Percentiles rank a stretch among this genome's conserved stretches.
phyloP scores from a whole-genome alignment of 257 asterid genomes.

The Verbascum thapsus region DNA sequence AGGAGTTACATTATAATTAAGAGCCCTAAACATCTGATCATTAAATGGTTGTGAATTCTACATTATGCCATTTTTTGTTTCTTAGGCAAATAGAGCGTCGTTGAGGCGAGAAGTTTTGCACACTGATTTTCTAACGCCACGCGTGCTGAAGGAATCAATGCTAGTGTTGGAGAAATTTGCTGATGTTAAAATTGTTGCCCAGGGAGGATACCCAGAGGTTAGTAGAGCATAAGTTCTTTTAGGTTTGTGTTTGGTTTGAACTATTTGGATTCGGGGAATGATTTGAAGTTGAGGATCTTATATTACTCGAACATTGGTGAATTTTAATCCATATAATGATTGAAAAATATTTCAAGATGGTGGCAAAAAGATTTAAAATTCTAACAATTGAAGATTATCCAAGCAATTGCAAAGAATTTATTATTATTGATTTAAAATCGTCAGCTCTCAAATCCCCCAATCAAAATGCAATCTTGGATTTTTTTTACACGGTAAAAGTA shows the following conservation, averaged over 20 bases:
- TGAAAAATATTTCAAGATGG: no score
- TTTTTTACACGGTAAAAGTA: constrained; percentile 7
- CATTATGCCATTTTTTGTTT: constrained; percentile 13
- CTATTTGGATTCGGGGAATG: not conserved
- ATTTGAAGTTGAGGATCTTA: not conserved
- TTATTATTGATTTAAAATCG: not conserved
- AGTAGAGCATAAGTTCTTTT: constrained; percentile 20
- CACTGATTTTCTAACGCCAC: constrained; percentile 84
- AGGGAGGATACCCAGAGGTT: constrained; percentile 98
- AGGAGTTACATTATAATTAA: not conserved
- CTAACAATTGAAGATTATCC: not conserved
- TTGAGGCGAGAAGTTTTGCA: constrained; percentile 74
- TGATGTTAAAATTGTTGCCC: constrained; percentile 67
- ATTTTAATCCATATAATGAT: no score
- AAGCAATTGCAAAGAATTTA: not conserved
- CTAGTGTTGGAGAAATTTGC: constrained; percentile 54
- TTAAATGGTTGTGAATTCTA: not conserved
- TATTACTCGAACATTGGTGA: not conserved
- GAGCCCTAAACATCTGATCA: not conserved
- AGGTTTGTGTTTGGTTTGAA: not conserved
- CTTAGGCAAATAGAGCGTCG: constrained; percentile 78
- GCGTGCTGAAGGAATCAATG: constrained; percentile 71
- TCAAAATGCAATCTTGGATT: no score
- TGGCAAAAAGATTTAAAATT: no score
- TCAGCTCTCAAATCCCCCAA: not conserved